Percentiles rank a stretch among this genome's conserved stretches.
Evolutionary conservation across 1,284 basidiomycete species (phyloP).

Genomic region (Polyporus tsugae): DNA sequence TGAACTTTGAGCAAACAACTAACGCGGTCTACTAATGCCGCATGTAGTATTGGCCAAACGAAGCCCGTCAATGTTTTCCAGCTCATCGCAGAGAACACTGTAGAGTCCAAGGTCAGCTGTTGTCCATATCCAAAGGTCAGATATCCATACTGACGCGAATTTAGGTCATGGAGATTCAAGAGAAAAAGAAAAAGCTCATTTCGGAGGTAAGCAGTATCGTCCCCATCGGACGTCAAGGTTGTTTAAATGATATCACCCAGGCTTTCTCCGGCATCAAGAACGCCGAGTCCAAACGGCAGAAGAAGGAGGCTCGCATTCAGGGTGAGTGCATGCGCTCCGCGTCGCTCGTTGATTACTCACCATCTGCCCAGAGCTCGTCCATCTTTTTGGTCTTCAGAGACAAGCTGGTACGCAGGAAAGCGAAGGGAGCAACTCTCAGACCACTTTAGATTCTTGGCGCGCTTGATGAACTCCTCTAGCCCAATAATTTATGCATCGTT

Average conservation of each 20-base stretch:
- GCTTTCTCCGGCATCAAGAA: slow-evolving; percentile 82
- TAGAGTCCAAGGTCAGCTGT: slow-evolving; percentile 75
- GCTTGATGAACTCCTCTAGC: slow-evolving; percentile 10
- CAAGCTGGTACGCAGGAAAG: slow-evolving; percentile 13
- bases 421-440: slow-evolving; percentile 24
- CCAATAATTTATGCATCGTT: not conserved
- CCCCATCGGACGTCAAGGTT: not conserved
- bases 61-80: slow-evolving; percentile 88
- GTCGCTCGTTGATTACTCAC: not conserved
- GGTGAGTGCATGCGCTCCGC: slow-evolving; percentile 43
- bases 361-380: slow-evolving; percentile 30
- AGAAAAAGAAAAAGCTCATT: slow-evolving; percentile 77
- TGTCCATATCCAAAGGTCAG: not conserved
- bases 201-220: slow-evolving; percentile 57
- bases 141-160: not conserved
- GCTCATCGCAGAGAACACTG: slow-evolving; percentile 86
- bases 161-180: slow-evolving; percentile 84
- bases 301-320: slow-evolving; percentile 78
- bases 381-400: slow-evolving; percentile 33
- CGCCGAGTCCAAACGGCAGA: slow-evolving; percentile 73
- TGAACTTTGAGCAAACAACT: not conserved
- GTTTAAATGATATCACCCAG: slow-evolving; percentile 43
- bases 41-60: slow-evolving; percentile 77
- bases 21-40: not conserved
- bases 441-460: slow-evolving; percentile 34